Evolutionary conservation across 2,329 filamentous ascomycete genomes (phyloP), one percentile per base, ranked within the genome.

Genomic region (Zasmidium cellare): DNA sequence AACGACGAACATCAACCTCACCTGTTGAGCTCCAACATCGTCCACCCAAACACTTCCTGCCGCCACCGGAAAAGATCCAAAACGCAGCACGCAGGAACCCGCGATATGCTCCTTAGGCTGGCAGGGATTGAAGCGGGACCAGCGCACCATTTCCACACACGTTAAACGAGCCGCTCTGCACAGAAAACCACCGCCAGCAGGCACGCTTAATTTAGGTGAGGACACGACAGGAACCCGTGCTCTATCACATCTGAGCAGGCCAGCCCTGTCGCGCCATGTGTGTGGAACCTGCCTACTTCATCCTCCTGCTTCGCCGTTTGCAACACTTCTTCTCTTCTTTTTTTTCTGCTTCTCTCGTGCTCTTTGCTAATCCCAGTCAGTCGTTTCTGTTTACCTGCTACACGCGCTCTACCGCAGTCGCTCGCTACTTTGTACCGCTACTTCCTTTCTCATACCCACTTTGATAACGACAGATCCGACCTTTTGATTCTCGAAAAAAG

Each of bases 261-360:
- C 35, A 41, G 25, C 24, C 48, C 48, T 38, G 48, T 38, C 25
- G 48, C 1, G 12, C 28, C 19, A 25, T 51, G 48, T 25, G 16
- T 38, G 48, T 51, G 48, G 35, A 22, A 51, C 48, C 48, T 51
- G 25, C 25, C 48, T 24, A 50, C 47, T 51, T 51, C 48, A 35
- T 51, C 48, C 35, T 6, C 19, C 25, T 51, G 48, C 48, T 38
- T 51, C 48, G 12, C 20, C 48, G 48, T 51, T 35, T 19, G 19
- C 18, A 19, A 38, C n/a, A 23, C 18, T n/a, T 20, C n/a, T 38
- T 22, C n/a, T 11, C 16, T 19, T 38, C 25, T 38, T 23, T 19
- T 51, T 16, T 20, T 41, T n/a, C 16, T 14, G 3, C 16, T 41
- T n/a, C 16, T 14, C 16, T n/a, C 7, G 3, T 14, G 35, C 16